Conservation (phyloP, 257 asterid species). For the Misopates orontium region DNA sequence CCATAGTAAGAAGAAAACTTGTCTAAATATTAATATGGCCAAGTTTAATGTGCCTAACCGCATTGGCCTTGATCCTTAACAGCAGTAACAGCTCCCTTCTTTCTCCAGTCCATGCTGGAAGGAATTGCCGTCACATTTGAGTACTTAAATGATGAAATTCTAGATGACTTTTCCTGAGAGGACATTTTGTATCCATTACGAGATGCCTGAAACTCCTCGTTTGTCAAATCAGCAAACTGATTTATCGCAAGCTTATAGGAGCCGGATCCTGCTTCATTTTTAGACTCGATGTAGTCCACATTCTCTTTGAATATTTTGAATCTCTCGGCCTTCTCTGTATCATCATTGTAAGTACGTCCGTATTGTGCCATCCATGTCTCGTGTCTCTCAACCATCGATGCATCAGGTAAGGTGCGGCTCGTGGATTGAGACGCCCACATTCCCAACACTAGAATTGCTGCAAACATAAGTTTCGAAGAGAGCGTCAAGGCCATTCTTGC, state of each 20-base stretch:
- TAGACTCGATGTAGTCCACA: slow-evolving; percentile 38
- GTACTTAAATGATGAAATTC: slow-evolving; percentile 8
- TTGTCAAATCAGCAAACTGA: slow-evolving; percentile 46
- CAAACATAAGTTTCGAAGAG: slow-evolving; percentile 23
- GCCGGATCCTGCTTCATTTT: slow-evolving; percentile 25
- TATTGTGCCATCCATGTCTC: slow-evolving; percentile 40
- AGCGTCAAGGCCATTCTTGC: slow-evolving; percentile 32
- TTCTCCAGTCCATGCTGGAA: slow-evolving; percentile 26
- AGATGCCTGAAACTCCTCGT: slow-evolving; percentile 39
- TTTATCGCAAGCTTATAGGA: slow-evolving; percentile 41
- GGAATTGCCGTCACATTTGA: slow-evolving; percentile 22
- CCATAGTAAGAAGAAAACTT: too few relatives aligned
- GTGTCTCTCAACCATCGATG: slow-evolving; percentile 32
- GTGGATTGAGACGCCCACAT: slow-evolving; percentile 29
- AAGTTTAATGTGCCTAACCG: too few relatives aligned
- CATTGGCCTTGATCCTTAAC: too few relatives aligned
- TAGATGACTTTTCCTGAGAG: not conserved
- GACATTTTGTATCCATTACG: slow-evolving; percentile 36
- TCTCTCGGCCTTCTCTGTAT: slow-evolving; percentile 32
- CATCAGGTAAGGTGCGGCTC: slow-evolving; percentile 36
- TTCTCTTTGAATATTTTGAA: slow-evolving; percentile 41
- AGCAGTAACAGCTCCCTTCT: slow-evolving; percentile 8
- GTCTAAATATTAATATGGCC: too few relatives aligned
- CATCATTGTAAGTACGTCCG: slow-evolving; percentile 47
- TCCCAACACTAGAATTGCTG: slow-evolving; percentile 24